Evolutionary conservation across 2,329 filamentous ascomycete species (phyloP).

Genomic region (Fusarium sulawesiense): DNA sequence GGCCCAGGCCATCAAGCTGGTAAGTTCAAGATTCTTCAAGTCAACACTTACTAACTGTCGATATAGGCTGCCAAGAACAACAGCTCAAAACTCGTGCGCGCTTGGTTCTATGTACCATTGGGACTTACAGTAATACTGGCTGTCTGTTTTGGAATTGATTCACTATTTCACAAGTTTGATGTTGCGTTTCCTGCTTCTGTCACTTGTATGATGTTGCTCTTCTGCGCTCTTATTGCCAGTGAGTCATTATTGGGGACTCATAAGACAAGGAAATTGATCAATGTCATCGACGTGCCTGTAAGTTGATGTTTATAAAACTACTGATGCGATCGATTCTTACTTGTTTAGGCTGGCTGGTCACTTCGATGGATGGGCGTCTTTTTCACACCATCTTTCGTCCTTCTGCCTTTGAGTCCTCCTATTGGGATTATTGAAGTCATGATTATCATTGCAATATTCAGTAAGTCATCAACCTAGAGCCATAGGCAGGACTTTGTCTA

Average conservation of each 20-base stretch:
- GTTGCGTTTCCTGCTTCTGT: conserved; percentile 71
- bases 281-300: conserved; percentile 65
- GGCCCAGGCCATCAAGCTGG: conserved; percentile 39
- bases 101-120: conserved; percentile 64
- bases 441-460: conserved; percentile 69
- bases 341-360: conserved; percentile 64
- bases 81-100: conserved; percentile 35
- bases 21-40: conserved; percentile 3
- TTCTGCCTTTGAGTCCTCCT: conserved; percentile 66
- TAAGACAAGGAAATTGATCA: conserved; percentile 60
- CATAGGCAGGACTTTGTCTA: neutral
- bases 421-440: conserved; percentile 66
- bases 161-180: conserved; percentile 57
- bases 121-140: conserved; percentile 56
- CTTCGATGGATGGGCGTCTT: conserved; percentile 69
- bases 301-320: conserved; percentile 18
- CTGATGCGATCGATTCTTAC: neutral
- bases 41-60: conserved; percentile 12
- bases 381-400: conserved; percentile 69
- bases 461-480: conserved; percentile 51
- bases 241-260: conserved; percentile 61
- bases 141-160: conserved; percentile 58
- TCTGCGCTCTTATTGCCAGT: conserved; percentile 60
- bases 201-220: conserved; percentile 66
- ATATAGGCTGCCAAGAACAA: conserved; percentile 34